Percentiles rank a stretch among this genome's conserved stretches.
phyloP scores from a whole-genome alignment of 345 rosid species.

The Cardamine occulta region DNA sequence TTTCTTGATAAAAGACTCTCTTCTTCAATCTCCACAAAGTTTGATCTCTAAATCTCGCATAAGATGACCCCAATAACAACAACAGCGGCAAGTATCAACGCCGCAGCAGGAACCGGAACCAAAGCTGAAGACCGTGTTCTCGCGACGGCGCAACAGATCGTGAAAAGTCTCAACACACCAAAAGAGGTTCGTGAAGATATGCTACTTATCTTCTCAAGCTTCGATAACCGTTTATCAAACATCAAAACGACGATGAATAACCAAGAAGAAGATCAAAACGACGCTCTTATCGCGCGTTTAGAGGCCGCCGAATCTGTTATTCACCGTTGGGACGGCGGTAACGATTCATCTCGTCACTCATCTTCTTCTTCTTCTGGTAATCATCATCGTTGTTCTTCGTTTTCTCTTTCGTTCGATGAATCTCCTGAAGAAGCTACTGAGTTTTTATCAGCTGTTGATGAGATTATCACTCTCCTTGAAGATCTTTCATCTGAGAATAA shows the following conservation, averaged over 20 bases:
- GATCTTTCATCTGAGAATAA: constrained; percentile 54
- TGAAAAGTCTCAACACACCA: constrained; percentile 86
- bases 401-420: constrained; percentile 63
- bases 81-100: constrained; percentile 51
- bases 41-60: constrained; percentile 22
- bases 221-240: constrained; percentile 90
- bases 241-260: constrained; percentile 70
- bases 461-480: constrained; percentile 59
- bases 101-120: constrained; percentile 25
- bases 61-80: constrained; percentile 42
- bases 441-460: constrained; percentile 79
- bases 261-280: constrained; percentile 43
- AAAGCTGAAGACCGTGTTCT: constrained; percentile 88
- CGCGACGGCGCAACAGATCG: constrained; percentile 98
- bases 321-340: constrained; percentile 57
- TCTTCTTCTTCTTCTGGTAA: constrained; percentile 52
- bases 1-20: too few species aligned
- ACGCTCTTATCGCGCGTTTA: constrained; percentile 47
- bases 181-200: constrained; percentile 93
- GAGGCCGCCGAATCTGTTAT: constrained; percentile 77
- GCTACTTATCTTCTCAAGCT: constrained; percentile 90
- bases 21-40: constrained; percentile 17
- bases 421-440: constrained; percentile 69
- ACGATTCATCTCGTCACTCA: constrained; percentile 49
- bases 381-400: constrained; percentile 40